Conservation (phyloP, 2,329 filamentous ascomycete genomes). For the Xylariales sp. region DNA sequence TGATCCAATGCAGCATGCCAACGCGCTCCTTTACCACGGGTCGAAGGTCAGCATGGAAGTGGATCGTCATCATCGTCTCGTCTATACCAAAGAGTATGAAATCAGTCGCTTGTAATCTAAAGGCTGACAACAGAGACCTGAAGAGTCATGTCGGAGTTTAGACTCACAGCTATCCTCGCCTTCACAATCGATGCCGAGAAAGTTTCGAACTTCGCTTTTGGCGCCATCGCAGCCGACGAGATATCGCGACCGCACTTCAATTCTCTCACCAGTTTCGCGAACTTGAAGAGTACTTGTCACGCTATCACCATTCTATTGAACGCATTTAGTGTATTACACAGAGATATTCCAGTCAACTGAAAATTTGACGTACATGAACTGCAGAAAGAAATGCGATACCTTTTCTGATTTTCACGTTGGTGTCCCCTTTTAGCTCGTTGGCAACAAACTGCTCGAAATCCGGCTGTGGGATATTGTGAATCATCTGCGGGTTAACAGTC, state of each 20-base stretch:
- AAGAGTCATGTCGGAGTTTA: not conserved
- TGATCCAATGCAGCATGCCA: constrained; percentile 40
- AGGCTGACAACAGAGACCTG: not conserved
- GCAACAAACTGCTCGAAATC: constrained; percentile 31
- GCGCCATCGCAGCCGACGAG: constrained; percentile 33
- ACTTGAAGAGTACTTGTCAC: constrained; percentile 26
- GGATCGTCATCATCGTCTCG: constrained; percentile 42
- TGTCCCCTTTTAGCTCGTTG: constrained; percentile 16
- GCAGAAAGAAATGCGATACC: constrained; percentile 27
- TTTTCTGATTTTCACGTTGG: constrained; percentile 24
- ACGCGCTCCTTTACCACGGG: constrained; percentile 30
- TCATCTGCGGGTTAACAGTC: constrained; percentile 22
- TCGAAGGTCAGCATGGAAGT: constrained; percentile 35
- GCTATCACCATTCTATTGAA: constrained; percentile 16
- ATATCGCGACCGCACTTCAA: constrained; percentile 24
- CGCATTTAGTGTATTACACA: too few relatives aligned
- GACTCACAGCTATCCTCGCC: constrained; percentile 35
- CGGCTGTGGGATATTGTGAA: constrained; percentile 38
- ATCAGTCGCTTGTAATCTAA: too few relatives aligned
- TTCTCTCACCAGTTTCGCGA: constrained; percentile 15
- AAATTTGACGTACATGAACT: too few relatives aligned
- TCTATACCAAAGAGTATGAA: constrained; percentile 17
- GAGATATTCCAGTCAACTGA: too few relatives aligned
- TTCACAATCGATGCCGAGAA: constrained; percentile 30
- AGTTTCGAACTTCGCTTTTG: constrained; percentile 24